Conservation (phyloP, 495 filamentous ascomycete species). For the Thozetella sp. region DNA sequence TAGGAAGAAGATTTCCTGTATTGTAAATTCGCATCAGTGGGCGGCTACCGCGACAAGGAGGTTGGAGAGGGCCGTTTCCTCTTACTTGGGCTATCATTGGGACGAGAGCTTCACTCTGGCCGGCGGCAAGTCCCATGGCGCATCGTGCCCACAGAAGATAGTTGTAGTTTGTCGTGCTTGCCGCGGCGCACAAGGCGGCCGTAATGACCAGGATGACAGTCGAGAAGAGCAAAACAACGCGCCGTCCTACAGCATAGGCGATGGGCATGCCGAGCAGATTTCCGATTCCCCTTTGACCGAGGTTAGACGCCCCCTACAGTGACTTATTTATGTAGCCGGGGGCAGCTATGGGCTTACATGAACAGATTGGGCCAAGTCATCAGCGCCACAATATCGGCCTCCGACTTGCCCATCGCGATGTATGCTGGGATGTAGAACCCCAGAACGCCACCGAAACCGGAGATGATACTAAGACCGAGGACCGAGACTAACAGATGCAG, state of each 20-base stretch:
- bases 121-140: not conserved
- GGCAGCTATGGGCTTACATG: not conserved
- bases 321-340: too few species aligned
- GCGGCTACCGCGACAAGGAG: not conserved
- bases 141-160: not conserved
- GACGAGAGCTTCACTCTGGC: not conserved
- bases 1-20: too few species aligned
- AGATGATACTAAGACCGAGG: not conserved
- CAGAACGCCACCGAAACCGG: not conserved
- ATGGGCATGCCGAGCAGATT: not conserved
- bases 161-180: not conserved
- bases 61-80: too few species aligned
- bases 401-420: not conserved
- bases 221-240: not conserved
- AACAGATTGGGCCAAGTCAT: not conserved
- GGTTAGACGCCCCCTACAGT: too few species aligned
- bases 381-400: not conserved
- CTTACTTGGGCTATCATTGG: not conserved
- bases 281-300: not conserved
- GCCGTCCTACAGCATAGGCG: not conserved
- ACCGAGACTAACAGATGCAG: not conserved
- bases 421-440: not conserved
- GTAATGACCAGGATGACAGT: not conserved
- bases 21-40: too few species aligned
- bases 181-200: not conserved